These are phyloP conservation scores for Phallus indusiatus DNA, from an alignment of 768 basidiomycete species.

Conservation along the genomic window DNA sequence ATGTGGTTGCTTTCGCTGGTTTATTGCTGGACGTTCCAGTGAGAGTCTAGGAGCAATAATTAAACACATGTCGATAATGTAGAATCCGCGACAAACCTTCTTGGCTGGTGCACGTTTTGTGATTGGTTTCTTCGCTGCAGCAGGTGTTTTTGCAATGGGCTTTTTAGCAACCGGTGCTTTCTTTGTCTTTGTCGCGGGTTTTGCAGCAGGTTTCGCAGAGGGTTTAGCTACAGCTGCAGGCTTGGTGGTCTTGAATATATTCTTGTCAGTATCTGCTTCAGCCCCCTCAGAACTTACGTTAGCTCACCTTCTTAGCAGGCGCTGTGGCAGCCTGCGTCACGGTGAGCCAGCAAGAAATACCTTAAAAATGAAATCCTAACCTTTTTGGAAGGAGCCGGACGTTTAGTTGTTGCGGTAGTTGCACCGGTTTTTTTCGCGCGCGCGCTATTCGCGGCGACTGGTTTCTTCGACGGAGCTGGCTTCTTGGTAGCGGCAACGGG, in stretches of 20 bases:
- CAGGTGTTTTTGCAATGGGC: constrained; percentile 13
- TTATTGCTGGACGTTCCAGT: constrained; percentile 38
- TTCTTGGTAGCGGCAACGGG: neutral
- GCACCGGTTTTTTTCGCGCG: constrained; percentile 5
- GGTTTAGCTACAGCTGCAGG: constrained; percentile 14
- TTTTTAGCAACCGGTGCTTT: constrained; percentile 34
- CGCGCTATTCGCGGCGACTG: neutral
- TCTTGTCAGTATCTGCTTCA: neutral
- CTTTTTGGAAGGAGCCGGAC: neutral
- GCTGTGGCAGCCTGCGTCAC: neutral
- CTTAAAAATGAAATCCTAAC: neutral
- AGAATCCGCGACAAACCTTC: constrained; percentile 37
- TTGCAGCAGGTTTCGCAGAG: constrained; percentile 12
- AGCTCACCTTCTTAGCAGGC: constrained; percentile 6
- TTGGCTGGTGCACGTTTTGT: constrained; percentile 49
- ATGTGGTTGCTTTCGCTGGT: constrained; percentile 11
- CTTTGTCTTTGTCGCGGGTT: constrained; percentile 20
- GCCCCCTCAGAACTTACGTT: neutral
- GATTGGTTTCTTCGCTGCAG: constrained; percentile 14
- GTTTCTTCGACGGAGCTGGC: neutral
- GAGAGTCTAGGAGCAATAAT: constrained; percentile 30
- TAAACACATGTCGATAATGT: neutral
- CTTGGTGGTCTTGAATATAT: constrained; percentile 22
- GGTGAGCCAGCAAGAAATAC: neutral
- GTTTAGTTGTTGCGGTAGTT: neutral